Base-by-base conservation (phyloP, 768 basidiomycete genomes). In the Filobasidium wieringae region DNA sequence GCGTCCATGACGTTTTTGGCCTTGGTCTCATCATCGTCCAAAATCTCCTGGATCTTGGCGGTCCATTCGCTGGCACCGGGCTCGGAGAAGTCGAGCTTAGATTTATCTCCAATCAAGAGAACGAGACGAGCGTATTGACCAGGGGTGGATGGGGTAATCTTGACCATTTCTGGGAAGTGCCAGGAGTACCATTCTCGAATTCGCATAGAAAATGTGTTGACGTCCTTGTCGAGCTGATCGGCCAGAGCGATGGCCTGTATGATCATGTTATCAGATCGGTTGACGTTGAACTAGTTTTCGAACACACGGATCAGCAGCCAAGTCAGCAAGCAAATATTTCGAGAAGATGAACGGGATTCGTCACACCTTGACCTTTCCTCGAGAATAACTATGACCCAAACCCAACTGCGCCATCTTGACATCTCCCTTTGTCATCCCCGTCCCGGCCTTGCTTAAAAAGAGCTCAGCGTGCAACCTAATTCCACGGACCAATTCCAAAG, bases 101-200 rank as follows among this genome's bases (percentile, higher is more conserved):
- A 84, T 78, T 95, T 92, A 75, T 92, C 83, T 30, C 91, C 90
- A 63, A 96, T 87, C 69, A 90, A 84, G 65, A 85, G 82, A 14
- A 82, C 87, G 15, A 84, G 80, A 15, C 79, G 80, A n/a, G 92
- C 91, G 72, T 95, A 97, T 69, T 87, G 84, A 75, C 88, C 83
- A n/a, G 71, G 72, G 73, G 95, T 93, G 76, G 96, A 93, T 56
- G 91, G 82, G 0, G 96, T 90, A 69, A 97, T 79, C 61, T 81
- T 84, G 77, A 93, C 81, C 65, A 96, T 86, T 76, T 97, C 93
- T 36, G 93, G 93, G 79, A 95, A 97, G 74, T 96, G 93, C 78
- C 92, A 96, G 7, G 93, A 93, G 74, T 97, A 97, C 93, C 93
- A 97, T 74, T 97, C 93, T 67, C 93, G 81, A 51, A 95, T 84